A percentile compares a stretch with the other conserved stretches of the same genome.
These are phyloP conservation scores for Naganishia antarctica DNA, from an alignment of 768 basidiomycete species.

Conservation along the genomic window DNA sequence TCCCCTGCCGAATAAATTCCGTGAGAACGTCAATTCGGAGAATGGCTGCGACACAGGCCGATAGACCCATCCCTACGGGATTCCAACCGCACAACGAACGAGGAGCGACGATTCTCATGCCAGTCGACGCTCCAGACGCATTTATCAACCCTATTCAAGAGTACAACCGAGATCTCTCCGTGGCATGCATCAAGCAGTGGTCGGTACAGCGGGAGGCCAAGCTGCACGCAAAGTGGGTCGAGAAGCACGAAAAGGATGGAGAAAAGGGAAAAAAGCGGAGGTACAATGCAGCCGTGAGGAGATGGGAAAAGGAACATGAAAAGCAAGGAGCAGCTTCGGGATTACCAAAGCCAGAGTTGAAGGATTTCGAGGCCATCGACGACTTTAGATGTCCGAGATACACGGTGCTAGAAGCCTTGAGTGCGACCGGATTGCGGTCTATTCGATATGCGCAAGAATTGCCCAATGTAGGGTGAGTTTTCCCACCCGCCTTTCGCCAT, in stretches of 20 bases:
- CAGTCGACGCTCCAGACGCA: constrained; percentile 63
- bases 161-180: constrained; percentile 90
- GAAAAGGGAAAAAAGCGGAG: constrained; percentile 51
- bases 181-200: constrained; percentile 86
- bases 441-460: constrained; percentile 98
- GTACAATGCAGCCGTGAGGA: constrained; percentile 49
- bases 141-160: constrained; percentile 98
- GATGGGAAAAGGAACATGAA: constrained; percentile 36
- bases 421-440: constrained; percentile 89
- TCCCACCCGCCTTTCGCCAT: too few species aligned
- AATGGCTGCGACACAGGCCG: constrained; percentile 6
- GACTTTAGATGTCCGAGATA: constrained; percentile 54
- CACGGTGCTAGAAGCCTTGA: constrained; percentile 83
- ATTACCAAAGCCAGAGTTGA: background rate
- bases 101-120: constrained; percentile 61
- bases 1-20: background rate
- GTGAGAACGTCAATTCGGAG: background rate
- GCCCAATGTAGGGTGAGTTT: constrained; percentile 75
- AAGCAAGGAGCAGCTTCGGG: constrained; percentile 50
- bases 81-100: constrained; percentile 47
- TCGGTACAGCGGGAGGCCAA: constrained; percentile 33
- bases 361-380: background rate
- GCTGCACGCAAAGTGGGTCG: constrained; percentile 44
- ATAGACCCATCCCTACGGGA: constrained; percentile 34
- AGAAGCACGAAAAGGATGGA: constrained; percentile 63